Conservation (phyloP, 805 yeast genomes). For the Lachancea waltii region DNA sequence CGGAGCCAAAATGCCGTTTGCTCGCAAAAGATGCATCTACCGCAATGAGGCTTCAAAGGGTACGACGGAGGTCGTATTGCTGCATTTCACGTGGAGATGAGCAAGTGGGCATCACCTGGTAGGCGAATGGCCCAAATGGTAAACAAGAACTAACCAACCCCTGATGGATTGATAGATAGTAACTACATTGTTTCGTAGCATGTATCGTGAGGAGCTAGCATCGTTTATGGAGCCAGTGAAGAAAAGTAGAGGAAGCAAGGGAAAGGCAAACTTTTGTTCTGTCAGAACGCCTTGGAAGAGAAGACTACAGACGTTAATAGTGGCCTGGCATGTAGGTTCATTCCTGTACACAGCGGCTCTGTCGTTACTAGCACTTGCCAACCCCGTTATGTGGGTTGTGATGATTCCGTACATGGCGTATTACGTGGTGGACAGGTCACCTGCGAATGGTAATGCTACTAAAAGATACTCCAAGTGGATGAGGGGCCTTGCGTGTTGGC, state of each 20-base stretch:
- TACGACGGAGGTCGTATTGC: no score
- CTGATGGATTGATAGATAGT: no score
- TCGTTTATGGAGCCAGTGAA: not conserved
- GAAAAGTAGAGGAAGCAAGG: not conserved
- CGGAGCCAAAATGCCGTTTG: no score
- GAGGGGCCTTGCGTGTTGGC: constrained; percentile 57
- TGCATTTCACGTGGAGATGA: no score
- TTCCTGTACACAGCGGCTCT: constrained; percentile 47
- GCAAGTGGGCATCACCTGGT: no score
- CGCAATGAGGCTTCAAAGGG: no score
- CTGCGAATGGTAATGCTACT: constrained; percentile 65
- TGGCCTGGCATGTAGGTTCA: constrained; percentile 68
- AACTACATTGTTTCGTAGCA: no score
- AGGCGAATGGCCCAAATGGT: no score
- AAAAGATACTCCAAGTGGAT: constrained; percentile 51
- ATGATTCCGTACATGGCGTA: constrained; percentile 59
- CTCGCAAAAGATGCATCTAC: no score
- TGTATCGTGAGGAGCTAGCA: not conserved
- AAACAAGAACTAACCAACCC: no score
- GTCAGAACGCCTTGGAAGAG: constrained; percentile 45
- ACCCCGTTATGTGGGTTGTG: constrained; percentile 61
- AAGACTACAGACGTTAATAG: constrained; percentile 59
- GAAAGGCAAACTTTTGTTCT: constrained; percentile 37
- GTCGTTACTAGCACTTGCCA: constrained; percentile 52
- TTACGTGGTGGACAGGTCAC: constrained; percentile 54